A percentile compares a stretch with the other conserved stretches of the same genome.
Conservation (phyloP, 192 early-diverging fungal species). For the Coemansia sp. region DNA sequence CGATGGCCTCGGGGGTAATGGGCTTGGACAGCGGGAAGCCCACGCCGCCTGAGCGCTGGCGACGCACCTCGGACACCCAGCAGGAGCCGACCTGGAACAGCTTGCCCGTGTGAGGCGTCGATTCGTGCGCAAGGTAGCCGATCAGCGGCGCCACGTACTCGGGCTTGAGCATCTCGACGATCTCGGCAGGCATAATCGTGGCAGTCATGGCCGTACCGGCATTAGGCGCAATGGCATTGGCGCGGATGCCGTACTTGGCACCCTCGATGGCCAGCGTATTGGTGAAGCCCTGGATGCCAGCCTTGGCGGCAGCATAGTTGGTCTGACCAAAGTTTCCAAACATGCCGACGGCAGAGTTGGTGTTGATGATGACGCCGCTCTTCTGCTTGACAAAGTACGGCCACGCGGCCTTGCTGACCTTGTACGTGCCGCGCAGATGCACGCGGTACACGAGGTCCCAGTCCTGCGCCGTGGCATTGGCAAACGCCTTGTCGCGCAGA, state of each 20-base stretch:
- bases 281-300: constrained; percentile 84
- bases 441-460: constrained; percentile 93
- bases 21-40: constrained; percentile 82
- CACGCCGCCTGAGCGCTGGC: constrained; percentile 92
- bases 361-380: constrained; percentile 94
- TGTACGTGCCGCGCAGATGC: constrained; percentile 92
- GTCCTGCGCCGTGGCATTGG: constrained; percentile 83
- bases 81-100: constrained; percentile 97
- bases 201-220: constrained; percentile 98
- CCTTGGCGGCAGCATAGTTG: constrained; percentile 94
- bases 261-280: constrained; percentile 93
- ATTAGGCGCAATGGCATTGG: constrained; percentile 95
- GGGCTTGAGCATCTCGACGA: constrained; percentile 93
- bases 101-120: constrained; percentile 71
- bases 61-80: constrained; percentile 92
- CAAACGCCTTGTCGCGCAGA: constrained; percentile 92
- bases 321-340: constrained; percentile 95
- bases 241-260: constrained; percentile 82
- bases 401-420: constrained; percentile 95
- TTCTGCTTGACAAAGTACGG: constrained; percentile 91
- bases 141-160: constrained; percentile 95
- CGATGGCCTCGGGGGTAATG: constrained; percentile 84
- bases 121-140: constrained; percentile 83
- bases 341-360: constrained; percentile 87
- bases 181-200: constrained; percentile 92